Conservation (phyloP, 371 early-diverging fungal species). For the Haplosporangium sp. region DNA sequence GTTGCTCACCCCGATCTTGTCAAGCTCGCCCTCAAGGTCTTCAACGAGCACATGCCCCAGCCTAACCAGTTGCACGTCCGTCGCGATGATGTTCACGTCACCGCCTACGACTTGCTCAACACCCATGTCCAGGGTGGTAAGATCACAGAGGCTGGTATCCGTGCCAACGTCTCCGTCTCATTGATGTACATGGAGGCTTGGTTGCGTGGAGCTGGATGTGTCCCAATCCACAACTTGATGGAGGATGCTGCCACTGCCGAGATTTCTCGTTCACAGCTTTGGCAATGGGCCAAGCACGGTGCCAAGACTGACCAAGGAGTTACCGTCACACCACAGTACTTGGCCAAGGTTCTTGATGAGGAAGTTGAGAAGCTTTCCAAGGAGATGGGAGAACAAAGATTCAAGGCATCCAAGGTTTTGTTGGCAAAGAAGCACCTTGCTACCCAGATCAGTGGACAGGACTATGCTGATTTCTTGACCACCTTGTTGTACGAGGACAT, state of each 20-base stretch:
- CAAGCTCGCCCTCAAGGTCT: conserved; percentile 86
- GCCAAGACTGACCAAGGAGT: conserved; percentile 86
- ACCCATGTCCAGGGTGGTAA: conserved; percentile 78
- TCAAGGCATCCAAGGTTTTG: conserved; percentile 74
- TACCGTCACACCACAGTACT: conserved; percentile 78
- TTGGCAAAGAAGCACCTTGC: conserved; percentile 84
- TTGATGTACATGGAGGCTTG: conserved; percentile 96
- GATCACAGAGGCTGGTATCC: conserved; percentile 92
- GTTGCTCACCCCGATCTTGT: conserved; percentile 97
- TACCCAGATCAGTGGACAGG: conserved; percentile 83
- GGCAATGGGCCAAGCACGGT: conserved; percentile 96
- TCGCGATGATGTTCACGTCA: conserved; percentile 91
- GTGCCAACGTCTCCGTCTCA: conserved; percentile 91
- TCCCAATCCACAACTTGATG: conserved; percentile 97
- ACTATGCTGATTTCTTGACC: conserved; percentile 94
- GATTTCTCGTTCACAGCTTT: conserved; percentile 96
- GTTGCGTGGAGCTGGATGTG: conserved; percentile 95
- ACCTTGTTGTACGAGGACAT: conserved; percentile 85
- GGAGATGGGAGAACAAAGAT: conserved; percentile 72
- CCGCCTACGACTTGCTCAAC: conserved; percentile 86
- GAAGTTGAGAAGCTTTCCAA: conserved; percentile 80
- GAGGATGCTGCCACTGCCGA: conserved; percentile 98
- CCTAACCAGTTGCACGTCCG: conserved; percentile 95
- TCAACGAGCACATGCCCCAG: conserved; percentile 94
- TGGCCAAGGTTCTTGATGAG: conserved; percentile 85